phyloP scores from a whole-genome alignment of 331 rosid genomes.

The Rhamnella rubrinervis region DNA sequence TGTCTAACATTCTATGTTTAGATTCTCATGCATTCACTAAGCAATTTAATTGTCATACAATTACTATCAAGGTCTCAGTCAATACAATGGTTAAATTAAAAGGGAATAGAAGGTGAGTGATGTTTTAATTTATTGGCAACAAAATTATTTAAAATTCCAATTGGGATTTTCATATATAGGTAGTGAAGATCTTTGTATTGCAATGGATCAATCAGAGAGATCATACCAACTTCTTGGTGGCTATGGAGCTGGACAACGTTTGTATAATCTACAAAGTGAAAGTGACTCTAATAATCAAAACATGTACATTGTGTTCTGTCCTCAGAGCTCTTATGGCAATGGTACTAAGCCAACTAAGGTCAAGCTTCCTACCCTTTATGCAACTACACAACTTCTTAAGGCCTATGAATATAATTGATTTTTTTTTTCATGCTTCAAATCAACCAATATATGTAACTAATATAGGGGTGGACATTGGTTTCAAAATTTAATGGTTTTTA shows the following conservation, averaged over 20 bases:
- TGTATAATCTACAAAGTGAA: slow-evolving; percentile 57
- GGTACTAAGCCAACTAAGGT: slow-evolving; percentile 51
- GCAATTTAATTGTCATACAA: no score
- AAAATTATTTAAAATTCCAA: background rate
- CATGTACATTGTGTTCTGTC: slow-evolving; percentile 61
- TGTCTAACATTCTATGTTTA: no score
- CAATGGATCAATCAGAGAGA: slow-evolving; percentile 88
- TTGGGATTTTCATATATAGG: slow-evolving; percentile 37
- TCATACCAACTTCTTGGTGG: slow-evolving; percentile 85
- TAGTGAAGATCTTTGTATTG: slow-evolving; percentile 65
- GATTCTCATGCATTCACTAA: no score
- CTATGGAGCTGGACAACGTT: slow-evolving; percentile 78
- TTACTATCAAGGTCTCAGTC: no score
- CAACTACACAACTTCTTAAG: slow-evolving; percentile 56
- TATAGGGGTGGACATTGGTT: no score
- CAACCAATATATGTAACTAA: background rate
- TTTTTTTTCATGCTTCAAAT: background rate
- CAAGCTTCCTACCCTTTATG: slow-evolving; percentile 80
- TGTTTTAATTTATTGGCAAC: no score
- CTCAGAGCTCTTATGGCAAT: slow-evolving; percentile 40
- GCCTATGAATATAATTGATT: slow-evolving; percentile 29
- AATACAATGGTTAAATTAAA: no score
- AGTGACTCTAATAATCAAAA: slow-evolving; percentile 32
- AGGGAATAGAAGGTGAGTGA: background rate
- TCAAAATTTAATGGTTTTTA: background rate